A percentile compares a stretch with the other conserved stretches of the same genome.
phyloP scores from a whole-genome alignment of 257 asterid species.

The Lycium barbarum region DNA sequence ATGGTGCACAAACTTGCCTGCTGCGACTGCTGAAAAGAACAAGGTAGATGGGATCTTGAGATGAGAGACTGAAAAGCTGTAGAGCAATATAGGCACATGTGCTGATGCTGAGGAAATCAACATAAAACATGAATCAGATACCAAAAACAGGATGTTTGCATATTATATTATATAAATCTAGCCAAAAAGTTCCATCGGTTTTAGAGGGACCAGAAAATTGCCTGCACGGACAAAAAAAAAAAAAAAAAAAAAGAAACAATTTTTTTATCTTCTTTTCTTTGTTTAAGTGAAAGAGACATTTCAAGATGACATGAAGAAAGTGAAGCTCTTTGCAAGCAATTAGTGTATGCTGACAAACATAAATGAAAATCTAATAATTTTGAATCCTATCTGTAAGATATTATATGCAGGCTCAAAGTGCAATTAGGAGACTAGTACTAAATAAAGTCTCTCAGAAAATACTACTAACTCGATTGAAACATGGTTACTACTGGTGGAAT shows the following conservation, averaged over 20 bases:
- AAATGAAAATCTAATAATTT: too few relatives aligned
- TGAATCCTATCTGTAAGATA: too few relatives aligned
- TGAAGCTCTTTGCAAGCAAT: too few relatives aligned
- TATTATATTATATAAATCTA: not conserved
- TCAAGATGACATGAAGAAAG: not conserved
- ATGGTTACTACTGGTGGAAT: constrained; percentile 12
- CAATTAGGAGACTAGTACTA: too few relatives aligned
- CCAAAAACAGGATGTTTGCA: not conserved
- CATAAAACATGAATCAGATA: not conserved
- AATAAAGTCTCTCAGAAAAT: too few relatives aligned
- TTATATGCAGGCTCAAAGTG: too few relatives aligned
- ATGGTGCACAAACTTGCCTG: constrained; percentile 61
- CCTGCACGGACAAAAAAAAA: not conserved
- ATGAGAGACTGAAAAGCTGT: constrained; percentile 62
- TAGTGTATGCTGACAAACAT: too few relatives aligned
- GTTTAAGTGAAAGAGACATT: not conserved
- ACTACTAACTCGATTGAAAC: not conserved
- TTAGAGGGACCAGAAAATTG: not conserved
- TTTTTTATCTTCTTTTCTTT: not conserved
- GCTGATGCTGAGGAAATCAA: constrained; percentile 56
- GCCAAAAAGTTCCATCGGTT: not conserved
- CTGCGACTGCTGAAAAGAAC: constrained; percentile 62
- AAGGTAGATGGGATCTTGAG: constrained; percentile 63
- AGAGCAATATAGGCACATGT: constrained; percentile 69
- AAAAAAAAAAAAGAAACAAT: not conserved